Evolutionary conservation across 192 early-diverging fungal species (phyloP), one percentile per base, ranked within the genome.

Genomic region (Gonapodya prolifera): DNA sequence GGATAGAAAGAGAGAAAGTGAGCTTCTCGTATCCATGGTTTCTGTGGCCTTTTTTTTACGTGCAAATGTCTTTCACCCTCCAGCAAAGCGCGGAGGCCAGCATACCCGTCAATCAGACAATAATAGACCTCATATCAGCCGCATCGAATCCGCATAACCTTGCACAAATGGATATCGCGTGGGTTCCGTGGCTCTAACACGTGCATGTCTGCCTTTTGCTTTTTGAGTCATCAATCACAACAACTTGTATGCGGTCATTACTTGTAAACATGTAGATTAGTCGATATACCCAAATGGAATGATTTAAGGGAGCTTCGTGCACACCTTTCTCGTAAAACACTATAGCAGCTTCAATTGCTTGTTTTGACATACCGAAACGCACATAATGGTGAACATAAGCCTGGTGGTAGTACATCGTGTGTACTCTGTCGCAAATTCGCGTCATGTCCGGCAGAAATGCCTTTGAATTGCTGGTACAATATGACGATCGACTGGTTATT

Each of bases 81-180:
- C 69, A 71, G 76, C 78, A 88, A 84, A 86, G 83, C 0, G 76
- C 80, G 8, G 91, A 89, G 75, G 70, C 76, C 0, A 79, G 75
- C 18, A 83, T 85, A 34, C 91, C 92, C 8, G 89, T 88, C 2
- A 93, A 91, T 82, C 93, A 95, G 86, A 93, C 94, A 28, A 84
- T 98, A 69, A 85, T 98, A 73, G 96, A 97, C 75, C 82, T 99
- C 77, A 92, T 99, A 77, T 91, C 90, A 34, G 89, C 93, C 69
- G 96, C 97, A 0, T 91, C 87, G 29, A 96, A 96, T 77, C 95
- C 97, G 1, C 88, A 92, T 61, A 98, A 97, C 81, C 85, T 98
- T 81, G 91, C 95, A 1, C 90, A 94, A 77, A 98, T 98, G 97
- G 97, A 98, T 80, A 90, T 94, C 75, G 86, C 88, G 29, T 99